Evolutionary conservation across 148 eudicot genomes (phyloP).

Genomic region (Chenopodium suecicum): DNA sequence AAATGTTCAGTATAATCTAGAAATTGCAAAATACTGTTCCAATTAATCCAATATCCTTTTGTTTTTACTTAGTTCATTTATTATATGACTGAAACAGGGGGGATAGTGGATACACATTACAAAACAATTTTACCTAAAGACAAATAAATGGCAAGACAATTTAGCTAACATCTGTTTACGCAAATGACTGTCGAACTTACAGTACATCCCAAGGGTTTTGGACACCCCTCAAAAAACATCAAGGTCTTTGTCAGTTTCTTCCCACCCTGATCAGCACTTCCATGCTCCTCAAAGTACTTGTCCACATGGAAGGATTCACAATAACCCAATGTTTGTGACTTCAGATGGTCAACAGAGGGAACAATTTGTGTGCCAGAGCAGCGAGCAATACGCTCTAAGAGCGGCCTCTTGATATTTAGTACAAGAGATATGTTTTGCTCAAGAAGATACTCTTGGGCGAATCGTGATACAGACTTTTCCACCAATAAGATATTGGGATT

Average conservation of each 20-base stretch:
- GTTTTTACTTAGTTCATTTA: no score
- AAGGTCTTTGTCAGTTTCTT: conserved; percentile 86
- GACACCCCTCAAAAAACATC: conserved; percentile 98
- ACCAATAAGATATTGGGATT: conserved; percentile 83
- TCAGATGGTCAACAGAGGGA: conserved; percentile 80
- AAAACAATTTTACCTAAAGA: neutral
- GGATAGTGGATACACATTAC: no score
- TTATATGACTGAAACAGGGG: no score
- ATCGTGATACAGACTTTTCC: conserved; percentile 94
- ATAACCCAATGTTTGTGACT: conserved; percentile 59
- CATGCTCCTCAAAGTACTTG: conserved; percentile 82
- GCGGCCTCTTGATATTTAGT: conserved; percentile 82
- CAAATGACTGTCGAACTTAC: conserved; percentile 46
- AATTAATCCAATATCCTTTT: neutral
- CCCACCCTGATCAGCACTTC: conserved; percentile 82
- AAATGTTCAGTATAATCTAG: neutral
- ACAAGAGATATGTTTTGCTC: conserved; percentile 86
- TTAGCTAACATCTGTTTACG: neutral
- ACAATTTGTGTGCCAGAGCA: conserved; percentile 89
- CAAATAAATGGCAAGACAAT: neutral
- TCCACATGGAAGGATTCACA: conserved; percentile 84
- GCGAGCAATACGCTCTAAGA: conserved; percentile 92
- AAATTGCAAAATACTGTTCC: neutral
- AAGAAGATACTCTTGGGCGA: conserved; percentile 95
- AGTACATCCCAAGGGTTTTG: conserved; percentile 94